Base-by-base conservation (phyloP, 2,329 filamentous ascomycete genomes). In the Sclerotiophoma versabilis region DNA sequence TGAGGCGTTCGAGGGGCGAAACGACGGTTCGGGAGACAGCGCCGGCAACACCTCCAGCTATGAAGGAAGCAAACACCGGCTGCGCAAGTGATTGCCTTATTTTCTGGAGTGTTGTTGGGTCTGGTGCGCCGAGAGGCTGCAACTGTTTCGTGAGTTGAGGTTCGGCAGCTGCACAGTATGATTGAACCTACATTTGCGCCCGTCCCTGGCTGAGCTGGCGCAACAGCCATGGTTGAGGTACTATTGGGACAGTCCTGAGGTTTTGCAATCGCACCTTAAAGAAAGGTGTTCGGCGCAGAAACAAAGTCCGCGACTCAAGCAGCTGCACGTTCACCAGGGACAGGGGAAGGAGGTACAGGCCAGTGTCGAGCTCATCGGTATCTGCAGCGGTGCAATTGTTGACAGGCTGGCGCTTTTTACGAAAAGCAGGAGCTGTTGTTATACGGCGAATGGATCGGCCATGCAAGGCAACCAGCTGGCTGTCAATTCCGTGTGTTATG, bases 1-100 rank as follows among this genome's bases (percentile, higher is more conserved):
- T 98, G 54, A 99, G 83, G 60, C 95, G 87, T 77, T 99, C 95
- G 30, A 99, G 86, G 3, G 95, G 95, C 14, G 93, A 98, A 4
- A 99, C 95, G 41, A 98, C 93, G 20, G 95, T 99, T 72, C 95
- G 87, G 26, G 95, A 98, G n/a, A 99, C 93, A 36, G 95, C 95
- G 54, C 95, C 95, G 14, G 95, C 95, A 19, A 97, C 87, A 63
- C 95, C 95, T 58, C 95, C 95, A 25, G 92, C 95, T 69, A 96
- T 89, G 71, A 99, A 99, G 27, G 95, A 93, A 34, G 95, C 93
- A 27, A 92, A 79, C 32, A 97, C 88, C 4, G 93, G 93, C 60
- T 96, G 90, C 9, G 92, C 89, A 59, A 97, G 56, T 34, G 72
- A 57, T 41, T 69, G 63, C 44, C 66, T 63, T 32, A 69, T 45